Percentiles rank a stretch among this genome's conserved stretches.
These are phyloP conservation scores for Boeremia exigua DNA, from an alignment of 2,329 filamentous ascomycete species.

Conservation along the genomic window DNA sequence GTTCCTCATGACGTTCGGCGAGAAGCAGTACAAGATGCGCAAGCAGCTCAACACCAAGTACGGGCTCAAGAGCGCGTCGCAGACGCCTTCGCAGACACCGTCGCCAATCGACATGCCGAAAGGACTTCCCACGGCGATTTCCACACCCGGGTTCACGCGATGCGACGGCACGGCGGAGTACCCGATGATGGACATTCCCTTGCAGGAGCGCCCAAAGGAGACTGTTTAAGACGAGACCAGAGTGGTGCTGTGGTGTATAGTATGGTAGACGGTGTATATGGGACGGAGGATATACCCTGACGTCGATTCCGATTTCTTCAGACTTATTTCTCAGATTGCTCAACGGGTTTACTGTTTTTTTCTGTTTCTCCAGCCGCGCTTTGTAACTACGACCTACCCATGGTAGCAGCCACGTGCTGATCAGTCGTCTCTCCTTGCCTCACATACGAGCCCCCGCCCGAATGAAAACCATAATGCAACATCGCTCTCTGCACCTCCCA, in stretches of 20 bases:
- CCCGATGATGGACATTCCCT: constrained; percentile 3
- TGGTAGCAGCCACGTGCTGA: constrained; percentile 15
- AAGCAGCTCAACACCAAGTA: constrained; percentile 50
- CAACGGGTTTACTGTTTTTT: neutral
- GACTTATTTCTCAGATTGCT: neutral
- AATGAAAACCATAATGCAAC: too few species aligned
- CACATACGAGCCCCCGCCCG: neutral
- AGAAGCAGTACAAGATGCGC: constrained; percentile 48
- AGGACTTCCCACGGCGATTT: neutral
- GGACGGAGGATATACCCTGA: constrained; percentile 8
- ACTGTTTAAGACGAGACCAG: neutral
- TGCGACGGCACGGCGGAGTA: neutral
- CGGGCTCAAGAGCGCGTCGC: constrained; percentile 41
- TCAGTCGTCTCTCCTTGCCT: neutral
- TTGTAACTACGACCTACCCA: constrained; percentile 2
- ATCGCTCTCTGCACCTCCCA: too few species aligned
- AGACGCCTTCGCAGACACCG: constrained; percentile 4
- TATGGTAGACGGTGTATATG: neutral
- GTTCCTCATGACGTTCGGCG: constrained; percentile 44
- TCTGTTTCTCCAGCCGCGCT: neutral
- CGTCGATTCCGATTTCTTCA: neutral
- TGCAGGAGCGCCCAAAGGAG: neutral
- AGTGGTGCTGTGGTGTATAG: neutral
- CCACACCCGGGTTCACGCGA: neutral
- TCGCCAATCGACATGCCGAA: neutral